Conservation (phyloP, 176 grass and related monocot genomes). For the Musa beccarii region DNA sequence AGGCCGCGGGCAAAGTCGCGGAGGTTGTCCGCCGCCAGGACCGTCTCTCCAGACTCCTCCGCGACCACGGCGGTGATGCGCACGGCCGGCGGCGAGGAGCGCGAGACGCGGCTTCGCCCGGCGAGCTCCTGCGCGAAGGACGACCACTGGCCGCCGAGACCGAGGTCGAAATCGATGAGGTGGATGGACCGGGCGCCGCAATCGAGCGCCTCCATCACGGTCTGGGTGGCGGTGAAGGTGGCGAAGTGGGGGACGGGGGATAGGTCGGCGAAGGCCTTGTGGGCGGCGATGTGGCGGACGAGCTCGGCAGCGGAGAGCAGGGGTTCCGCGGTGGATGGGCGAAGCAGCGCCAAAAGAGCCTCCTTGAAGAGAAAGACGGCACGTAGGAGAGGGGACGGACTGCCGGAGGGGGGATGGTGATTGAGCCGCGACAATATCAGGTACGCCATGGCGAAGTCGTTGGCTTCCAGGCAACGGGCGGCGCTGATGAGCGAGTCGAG, state of each 20-base stretch:
- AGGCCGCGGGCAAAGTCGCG: conserved; percentile 47
- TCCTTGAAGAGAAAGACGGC: conserved; percentile 50
- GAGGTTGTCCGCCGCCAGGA: conserved; percentile 52
- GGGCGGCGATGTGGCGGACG: conserved; percentile 33
- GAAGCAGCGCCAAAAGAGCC: conserved; percentile 38
- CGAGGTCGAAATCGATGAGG: conserved; percentile 51
- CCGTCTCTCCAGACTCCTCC: conserved; percentile 41
- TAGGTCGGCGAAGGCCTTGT: conserved; percentile 44
- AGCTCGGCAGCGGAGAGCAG: conserved; percentile 33
- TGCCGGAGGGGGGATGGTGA: conserved; percentile 19
- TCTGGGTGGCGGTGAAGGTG: conserved; percentile 56
- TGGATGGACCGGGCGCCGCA: conserved; percentile 34
- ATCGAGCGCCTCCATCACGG: conserved; percentile 45
- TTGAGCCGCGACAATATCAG: conserved; percentile 41
- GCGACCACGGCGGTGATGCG: conserved; percentile 49
- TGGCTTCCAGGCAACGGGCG: conserved; percentile 29
- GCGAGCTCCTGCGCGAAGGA: conserved; percentile 50
- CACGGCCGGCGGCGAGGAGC: conserved; percentile 16
- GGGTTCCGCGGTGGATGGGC: conserved; percentile 10
- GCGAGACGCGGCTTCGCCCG: conserved; percentile 18
- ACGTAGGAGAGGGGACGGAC: conserved; percentile 26
- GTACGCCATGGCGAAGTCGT: conserved; percentile 28
- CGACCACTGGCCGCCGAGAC: conserved; percentile 58
- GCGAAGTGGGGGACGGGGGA: conserved; percentile 42
- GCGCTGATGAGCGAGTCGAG: conserved; percentile 32